Base-by-base conservation (phyloP, 495 filamentous ascomycete species). In the Hyaloscypha finlandica region DNA sequence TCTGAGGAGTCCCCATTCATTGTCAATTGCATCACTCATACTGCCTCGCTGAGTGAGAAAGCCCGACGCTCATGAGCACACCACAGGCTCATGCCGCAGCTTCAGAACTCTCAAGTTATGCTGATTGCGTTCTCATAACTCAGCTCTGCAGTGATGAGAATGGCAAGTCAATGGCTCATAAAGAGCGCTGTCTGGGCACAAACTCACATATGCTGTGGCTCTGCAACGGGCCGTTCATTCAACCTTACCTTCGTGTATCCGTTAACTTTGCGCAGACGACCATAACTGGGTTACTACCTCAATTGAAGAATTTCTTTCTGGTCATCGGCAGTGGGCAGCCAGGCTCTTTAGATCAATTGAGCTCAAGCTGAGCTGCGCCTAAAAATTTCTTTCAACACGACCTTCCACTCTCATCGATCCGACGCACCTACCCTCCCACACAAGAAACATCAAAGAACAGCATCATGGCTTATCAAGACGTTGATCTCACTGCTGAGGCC, bases 401-500 rank as follows among this genome's bases (percentile, higher is more conserved):
- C 1, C 42, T 48, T 48, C 16, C 42, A 48, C 42, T 1, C 9
- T 48, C 42, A 48, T 48, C 9, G 16, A 48, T 48, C 16, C 42
- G 9, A 19, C 42, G 42, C 42, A 48, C 8, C 42, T 48, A 48
- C 42, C 42, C 42, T 48, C 9, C 16, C 1, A 37, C 35, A 4
- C 16, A 6, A 14, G 16, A 11, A 4, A 48, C 6, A 48, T 48
- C 42, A 48, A 48, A 48, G 16, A 48, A 19, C 42, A 19, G 42
- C 42, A 19, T 6, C 5, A 69, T 72, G 64, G 4, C 67, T 45
- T 61, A 62, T 57, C 61, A 68, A 65, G 67, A 64, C 53, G 53
- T 70, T 35, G 70, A 72, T 65, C 61, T 72, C 30, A 69, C 70
- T 45, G 67, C 57, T 59, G 67, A 72, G 54, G 61, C 64, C 55